Evolutionary conservation across 2,329 filamentous ascomycete genomes (phyloP).

Genomic region (Colletotrichum neosansevieriae): DNA sequence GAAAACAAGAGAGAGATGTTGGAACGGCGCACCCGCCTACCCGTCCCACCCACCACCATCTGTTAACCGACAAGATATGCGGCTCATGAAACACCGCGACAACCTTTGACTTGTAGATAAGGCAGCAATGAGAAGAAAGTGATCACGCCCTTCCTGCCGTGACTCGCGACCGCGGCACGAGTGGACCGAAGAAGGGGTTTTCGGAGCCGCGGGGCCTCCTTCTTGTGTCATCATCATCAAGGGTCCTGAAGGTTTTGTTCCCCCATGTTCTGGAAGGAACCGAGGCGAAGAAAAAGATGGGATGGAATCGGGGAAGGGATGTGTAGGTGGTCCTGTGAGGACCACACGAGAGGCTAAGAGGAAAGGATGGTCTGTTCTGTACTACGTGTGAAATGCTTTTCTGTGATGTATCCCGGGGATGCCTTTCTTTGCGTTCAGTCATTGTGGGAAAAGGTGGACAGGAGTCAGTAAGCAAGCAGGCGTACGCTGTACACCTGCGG

Average conservation of each 20-base stretch:
- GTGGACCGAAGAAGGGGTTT: background rate
- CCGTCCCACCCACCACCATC: background rate
- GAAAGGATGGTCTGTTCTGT: too few relatives aligned
- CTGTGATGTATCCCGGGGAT: background rate
- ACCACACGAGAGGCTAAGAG: background rate
- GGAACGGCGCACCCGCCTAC: background rate
- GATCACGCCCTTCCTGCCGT: slow-evolving; percentile 2
- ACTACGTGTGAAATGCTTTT: background rate
- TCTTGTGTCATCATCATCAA: background rate
- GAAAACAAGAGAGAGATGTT: background rate
- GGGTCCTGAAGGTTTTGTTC: background rate
- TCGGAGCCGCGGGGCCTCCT: background rate
- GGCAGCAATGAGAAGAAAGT: background rate
- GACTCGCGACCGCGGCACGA: slow-evolving; percentile 9
- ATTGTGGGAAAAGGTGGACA: background rate
- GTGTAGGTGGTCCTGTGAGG: background rate
- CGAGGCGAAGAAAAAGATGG: slow-evolving; percentile 11
- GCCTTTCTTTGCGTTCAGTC: background rate
- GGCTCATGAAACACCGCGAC: slow-evolving; percentile 22
- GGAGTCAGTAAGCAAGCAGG: background rate
- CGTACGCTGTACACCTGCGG: too few relatives aligned
- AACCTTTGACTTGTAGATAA: background rate
- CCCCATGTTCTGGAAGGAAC: slow-evolving; percentile 27
- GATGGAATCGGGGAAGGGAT: background rate
- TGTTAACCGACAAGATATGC: slow-evolving; percentile 23